Evolutionary conservation across 257 asterid species (phyloP), one percentile per base, ranked within the genome.

Genomic region (Fraxinus excelsior): DNA sequence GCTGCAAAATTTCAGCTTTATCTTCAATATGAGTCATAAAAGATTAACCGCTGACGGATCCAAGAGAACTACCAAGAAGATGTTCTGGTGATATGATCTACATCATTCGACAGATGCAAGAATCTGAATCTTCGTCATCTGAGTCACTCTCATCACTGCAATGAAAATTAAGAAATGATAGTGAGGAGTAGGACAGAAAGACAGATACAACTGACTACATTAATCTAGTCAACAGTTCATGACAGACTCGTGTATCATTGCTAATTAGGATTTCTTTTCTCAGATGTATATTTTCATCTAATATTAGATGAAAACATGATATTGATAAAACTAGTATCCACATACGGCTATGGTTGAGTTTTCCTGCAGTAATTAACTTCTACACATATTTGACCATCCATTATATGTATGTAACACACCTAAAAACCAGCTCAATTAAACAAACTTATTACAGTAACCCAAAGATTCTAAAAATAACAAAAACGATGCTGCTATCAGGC

Each of bases 41-140:
- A 75, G 76, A 80, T 67, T 79, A 76, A 75, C 74, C 70, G 37
- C 75, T 73, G 76, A 42, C 51, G 32, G 3, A 67, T 73, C 74
- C 80, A 60, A 67, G 73, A 69, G 65, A 62, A 78, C 38, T 53
- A 58, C 75, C 34, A 73, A 71, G 23, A 58, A 68, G 38, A 80
- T 29, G 62, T 62, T 67, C 72, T 34, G 29, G 49, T 32, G 72
- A 82, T 32, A 75, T 73, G 79, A 80, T 71, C 89, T 90, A 92
- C 97, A 92, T 92, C 82, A 92, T 78, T 78, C 80, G 88, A 84
- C 97, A 92, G 73, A 88, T 83, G 89, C 97, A 92, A 78, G 86
- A 73, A 80, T 90, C 97, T 37, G 95, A 88, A 3, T 89, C 95
- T 7, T 92, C 97, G 1, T 88, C 93, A 11, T 90, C 97, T 16